Percentiles rank a stretch among this genome's conserved stretches.
These are phyloP conservation scores for Beauveria pseudobassiana DNA, from an alignment of 2,329 filamentous ascomycete species.

Conservation along the genomic window DNA sequence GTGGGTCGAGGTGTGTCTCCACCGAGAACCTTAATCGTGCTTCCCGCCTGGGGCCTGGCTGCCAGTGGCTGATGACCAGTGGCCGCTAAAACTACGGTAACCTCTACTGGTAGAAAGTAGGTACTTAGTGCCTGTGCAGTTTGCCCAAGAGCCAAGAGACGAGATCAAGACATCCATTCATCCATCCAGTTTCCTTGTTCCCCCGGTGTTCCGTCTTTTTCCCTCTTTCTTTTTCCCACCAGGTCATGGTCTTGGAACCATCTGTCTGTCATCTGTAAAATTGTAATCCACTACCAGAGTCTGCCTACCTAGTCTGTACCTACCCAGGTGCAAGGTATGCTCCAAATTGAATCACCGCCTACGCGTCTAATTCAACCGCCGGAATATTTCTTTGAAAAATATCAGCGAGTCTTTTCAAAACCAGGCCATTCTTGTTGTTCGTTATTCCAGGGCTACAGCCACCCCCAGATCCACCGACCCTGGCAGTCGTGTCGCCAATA, in stretches of 20 bases:
- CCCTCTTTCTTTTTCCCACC: too few relatives aligned
- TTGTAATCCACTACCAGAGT: too few relatives aligned
- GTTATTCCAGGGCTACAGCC: neutral
- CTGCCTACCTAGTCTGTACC: too few relatives aligned
- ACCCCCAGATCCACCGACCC: neutral
- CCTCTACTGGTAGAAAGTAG: too few relatives aligned
- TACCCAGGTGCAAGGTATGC: too few relatives aligned
- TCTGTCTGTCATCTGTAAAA: too few relatives aligned
- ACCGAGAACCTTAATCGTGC: conserved; percentile 7
- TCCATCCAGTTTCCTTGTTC: neutral
- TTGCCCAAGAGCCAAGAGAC: too few relatives aligned
- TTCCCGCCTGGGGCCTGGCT: neutral
- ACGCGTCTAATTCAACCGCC: neutral
- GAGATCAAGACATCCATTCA: too few relatives aligned
- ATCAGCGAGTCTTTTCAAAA: neutral
- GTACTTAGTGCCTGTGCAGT: too few relatives aligned
- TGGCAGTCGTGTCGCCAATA: neutral
- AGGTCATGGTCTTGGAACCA: too few relatives aligned
- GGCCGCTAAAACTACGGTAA: too few relatives aligned
- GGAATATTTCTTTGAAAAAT: too few relatives aligned
- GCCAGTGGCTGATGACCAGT: neutral
- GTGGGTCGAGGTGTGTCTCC: neutral
- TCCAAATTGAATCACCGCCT: neutral
- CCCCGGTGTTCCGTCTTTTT: neutral
- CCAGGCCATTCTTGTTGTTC: neutral